Evolutionary conservation across 257 asterid genomes (phyloP).

Genomic region (Rauvolfia tetraphylla): DNA sequence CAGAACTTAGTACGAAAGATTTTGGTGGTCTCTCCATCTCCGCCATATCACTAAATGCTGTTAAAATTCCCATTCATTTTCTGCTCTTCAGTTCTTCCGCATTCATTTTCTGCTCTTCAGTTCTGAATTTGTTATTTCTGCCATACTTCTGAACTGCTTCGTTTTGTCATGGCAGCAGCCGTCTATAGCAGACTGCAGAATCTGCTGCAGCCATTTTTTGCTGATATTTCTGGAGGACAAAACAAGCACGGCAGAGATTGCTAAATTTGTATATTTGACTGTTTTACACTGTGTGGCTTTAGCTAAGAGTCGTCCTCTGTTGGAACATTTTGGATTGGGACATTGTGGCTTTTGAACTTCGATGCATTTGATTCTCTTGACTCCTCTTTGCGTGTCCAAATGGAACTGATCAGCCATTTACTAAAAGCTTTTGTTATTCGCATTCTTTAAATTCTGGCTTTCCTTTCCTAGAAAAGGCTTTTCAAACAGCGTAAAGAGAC

Average conservation of each 20-base stretch:
- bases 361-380: background rate
- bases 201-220: background rate
- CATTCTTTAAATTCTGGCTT: too few relatives aligned
- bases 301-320: background rate
- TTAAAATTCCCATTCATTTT: background rate
- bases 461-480: background rate
- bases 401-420: background rate
- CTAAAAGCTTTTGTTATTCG: background rate
- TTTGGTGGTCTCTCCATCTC: background rate
- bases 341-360: background rate
- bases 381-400: slow-evolving; percentile 1
- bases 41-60: background rate
- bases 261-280: background rate
- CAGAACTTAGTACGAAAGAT: background rate
- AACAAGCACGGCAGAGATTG: background rate
- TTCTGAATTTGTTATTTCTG: background rate
- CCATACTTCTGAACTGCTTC: background rate
- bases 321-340: slow-evolving; percentile 3
- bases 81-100: background rate
- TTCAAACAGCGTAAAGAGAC: background rate
- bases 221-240: background rate
- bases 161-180: background rate
- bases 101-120: too few relatives aligned
- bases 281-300: background rate
- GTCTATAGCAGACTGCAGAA: background rate